phyloP scores from a whole-genome alignment of 495 filamentous ascomycete genomes.

The Saxophila tyrrhenica region DNA sequence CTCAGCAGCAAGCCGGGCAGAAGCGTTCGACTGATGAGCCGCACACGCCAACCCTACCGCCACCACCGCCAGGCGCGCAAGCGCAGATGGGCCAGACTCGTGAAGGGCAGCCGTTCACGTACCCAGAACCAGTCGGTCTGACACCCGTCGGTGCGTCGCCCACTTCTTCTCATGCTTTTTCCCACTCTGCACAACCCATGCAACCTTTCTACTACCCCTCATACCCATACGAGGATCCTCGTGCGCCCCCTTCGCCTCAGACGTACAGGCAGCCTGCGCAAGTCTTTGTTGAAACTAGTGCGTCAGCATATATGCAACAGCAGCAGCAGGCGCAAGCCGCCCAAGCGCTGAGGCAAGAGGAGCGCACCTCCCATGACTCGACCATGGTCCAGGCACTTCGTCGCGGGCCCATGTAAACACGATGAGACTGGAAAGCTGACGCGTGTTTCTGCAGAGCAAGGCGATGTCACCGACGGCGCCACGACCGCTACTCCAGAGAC shows the following conservation, averaged over 20 bases:
- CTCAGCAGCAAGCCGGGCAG: conserved; percentile 17
- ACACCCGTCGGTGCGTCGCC: conserved; percentile 25
- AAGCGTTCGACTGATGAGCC: conserved; percentile 30
- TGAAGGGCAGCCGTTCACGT: conserved; percentile 12
- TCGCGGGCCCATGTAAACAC: background rate
- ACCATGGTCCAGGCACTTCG: conserved; percentile 15
- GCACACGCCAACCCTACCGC: conserved; percentile 32
- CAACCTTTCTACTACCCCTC: conserved; percentile 11
- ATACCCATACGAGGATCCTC: conserved; percentile 19
- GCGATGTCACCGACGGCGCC: conserved; percentile 9
- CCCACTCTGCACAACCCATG: conserved; percentile 22
- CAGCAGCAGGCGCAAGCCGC: background rate
- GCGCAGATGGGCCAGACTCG: conserved; percentile 13
- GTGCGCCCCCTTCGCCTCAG: conserved; percentile 29
- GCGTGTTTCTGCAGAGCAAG: conserved; percentile 14
- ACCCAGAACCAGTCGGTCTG: conserved; percentile 23
- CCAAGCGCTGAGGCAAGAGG: conserved; percentile 10
- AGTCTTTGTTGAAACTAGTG: background rate
- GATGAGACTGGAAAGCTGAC: conserved; percentile 13
- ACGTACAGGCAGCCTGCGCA: background rate
- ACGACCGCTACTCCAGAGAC: background rate
- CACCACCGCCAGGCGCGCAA: conserved; percentile 27
- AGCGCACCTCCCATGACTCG: conserved; percentile 18
- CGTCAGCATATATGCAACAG: background rate
- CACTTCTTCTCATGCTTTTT: conserved; percentile 25